Percentiles rank a stretch among this genome's conserved stretches.
Evolutionary conservation across 2,329 filamentous ascomycete genomes (phyloP).

Genomic region (Scytalidium lignicola): DNA sequence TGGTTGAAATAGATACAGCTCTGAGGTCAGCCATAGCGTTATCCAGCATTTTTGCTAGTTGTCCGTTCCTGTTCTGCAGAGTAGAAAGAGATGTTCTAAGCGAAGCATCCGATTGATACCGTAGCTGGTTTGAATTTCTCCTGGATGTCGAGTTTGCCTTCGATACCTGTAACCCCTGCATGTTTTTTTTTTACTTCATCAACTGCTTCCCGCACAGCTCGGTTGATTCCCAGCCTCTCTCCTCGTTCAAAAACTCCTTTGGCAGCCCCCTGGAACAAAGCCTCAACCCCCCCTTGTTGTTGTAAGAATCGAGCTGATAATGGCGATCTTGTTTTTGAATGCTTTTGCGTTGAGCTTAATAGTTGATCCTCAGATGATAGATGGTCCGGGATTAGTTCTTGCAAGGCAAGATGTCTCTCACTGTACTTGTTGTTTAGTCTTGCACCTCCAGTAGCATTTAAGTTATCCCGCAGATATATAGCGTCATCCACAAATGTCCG

Average conservation of each 20-base stretch:
- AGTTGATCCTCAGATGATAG: slow-evolving; percentile 23
- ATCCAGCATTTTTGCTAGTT: slow-evolving; percentile 63
- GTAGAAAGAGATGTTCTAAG: slow-evolving; percentile 37
- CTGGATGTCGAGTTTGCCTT: slow-evolving; percentile 33
- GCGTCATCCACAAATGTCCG: slow-evolving; percentile 84
- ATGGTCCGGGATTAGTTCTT: not conserved
- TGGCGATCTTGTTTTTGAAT: slow-evolving; percentile 20
- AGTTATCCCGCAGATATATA: slow-evolving; percentile 63
- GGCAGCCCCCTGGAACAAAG: slow-evolving; percentile 69
- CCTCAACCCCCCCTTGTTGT: slow-evolving; percentile 56
- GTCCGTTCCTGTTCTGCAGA: slow-evolving; percentile 61
- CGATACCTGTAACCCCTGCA: slow-evolving; percentile 60
- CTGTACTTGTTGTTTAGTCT: slow-evolving; percentile 69
- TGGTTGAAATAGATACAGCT: slow-evolving; percentile 47
- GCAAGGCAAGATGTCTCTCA: slow-evolving; percentile 39
- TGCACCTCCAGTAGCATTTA: slow-evolving; percentile 56
- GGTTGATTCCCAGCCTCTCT: slow-evolving; percentile 74
- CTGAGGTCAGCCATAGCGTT: slow-evolving; percentile 60
- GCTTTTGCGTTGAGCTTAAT: slow-evolving; percentile 15
- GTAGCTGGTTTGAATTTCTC: slow-evolving; percentile 14
- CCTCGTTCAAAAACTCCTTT: slow-evolving; percentile 68
- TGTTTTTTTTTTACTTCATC: slow-evolving; percentile 74
- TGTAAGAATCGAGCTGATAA: slow-evolving; percentile 35
- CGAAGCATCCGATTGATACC: slow-evolving; percentile 23
- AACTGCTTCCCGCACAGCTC: slow-evolving; percentile 74